phyloP scores from a whole-genome alignment of 768 basidiomycete genomes.

The Artomyces pyxidatus region DNA sequence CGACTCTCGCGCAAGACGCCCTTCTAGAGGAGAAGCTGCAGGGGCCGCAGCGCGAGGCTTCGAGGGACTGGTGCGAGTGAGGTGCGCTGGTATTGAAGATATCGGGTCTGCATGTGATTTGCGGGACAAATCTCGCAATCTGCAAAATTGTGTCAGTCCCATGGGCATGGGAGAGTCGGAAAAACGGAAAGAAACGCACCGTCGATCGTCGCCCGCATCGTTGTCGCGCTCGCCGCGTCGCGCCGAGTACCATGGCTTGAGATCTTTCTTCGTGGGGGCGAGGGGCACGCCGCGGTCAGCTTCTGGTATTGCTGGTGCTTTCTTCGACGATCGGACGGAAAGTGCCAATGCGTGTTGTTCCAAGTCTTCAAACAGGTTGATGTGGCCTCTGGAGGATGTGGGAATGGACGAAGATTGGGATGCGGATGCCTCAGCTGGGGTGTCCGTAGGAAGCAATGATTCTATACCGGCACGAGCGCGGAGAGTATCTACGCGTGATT shows the following conservation, averaged over 20 bases:
- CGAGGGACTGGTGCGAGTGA: conserved; percentile 34
- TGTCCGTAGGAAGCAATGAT: too few relatives aligned
- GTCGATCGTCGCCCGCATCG: conserved; percentile 18
- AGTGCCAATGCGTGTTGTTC: conserved; percentile 48
- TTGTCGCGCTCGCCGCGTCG: conserved; percentile 12
- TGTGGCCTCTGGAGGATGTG: conserved; percentile 50
- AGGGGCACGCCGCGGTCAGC: conserved; percentile 67
- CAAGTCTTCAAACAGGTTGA: conserved; percentile 80
- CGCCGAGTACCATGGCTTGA: conserved; percentile 68
- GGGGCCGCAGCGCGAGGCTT: conserved; percentile 15
- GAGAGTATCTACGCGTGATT: conserved; percentile 63
- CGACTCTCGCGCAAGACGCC: conserved; percentile 62
- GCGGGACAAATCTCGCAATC: conserved; percentile 53
- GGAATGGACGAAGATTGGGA: conserved; percentile 7
- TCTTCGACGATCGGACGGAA: conserved; percentile 39
- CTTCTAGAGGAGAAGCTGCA: conserved; percentile 28
- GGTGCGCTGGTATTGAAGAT: conserved; percentile 61
- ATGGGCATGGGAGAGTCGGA: background rate
- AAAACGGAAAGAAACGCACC: conserved; percentile 11
- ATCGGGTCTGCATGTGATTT: conserved; percentile 67
- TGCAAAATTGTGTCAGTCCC: conserved; percentile 19
- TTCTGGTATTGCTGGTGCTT: conserved; percentile 26
- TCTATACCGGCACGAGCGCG: conserved; percentile 54
- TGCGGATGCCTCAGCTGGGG: background rate
- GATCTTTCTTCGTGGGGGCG: conserved; percentile 68